Conservation (phyloP, 495 filamentous ascomycete species). For the Daldinia vernicosa region DNA sequence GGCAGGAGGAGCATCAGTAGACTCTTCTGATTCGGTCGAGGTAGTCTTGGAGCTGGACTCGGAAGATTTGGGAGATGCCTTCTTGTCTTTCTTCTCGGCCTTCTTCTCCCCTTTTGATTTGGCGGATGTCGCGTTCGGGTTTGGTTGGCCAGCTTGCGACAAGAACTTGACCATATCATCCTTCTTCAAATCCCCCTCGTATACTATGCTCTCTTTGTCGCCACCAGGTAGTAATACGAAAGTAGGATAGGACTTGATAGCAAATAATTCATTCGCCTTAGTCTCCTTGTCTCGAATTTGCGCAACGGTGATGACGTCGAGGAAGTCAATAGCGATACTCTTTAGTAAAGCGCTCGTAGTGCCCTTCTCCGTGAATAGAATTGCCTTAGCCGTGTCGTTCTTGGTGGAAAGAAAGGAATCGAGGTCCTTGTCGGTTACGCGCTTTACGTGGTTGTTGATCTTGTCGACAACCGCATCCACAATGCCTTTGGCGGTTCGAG, state of each 20-base stretch:
- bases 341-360: slow-evolving; percentile 82
- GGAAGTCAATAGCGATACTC: slow-evolving; percentile 88
- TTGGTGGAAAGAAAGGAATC: slow-evolving; percentile 77
- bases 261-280: slow-evolving; percentile 75
- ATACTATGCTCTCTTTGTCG: slow-evolving; percentile 72
- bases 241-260: slow-evolving; percentile 78
- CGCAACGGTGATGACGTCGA: slow-evolving; percentile 81
- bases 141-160: slow-evolving; percentile 75
- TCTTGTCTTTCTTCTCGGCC: slow-evolving; percentile 61
- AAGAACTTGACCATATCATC: slow-evolving; percentile 83
- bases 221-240: slow-evolving; percentile 83
- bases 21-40: slow-evolving; percentile 52
- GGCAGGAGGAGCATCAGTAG: slow-evolving; percentile 53
- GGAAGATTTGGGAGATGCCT: slow-evolving; percentile 55
- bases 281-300: slow-evolving; percentile 88
- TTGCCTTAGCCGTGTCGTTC: slow-evolving; percentile 81
- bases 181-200: slow-evolving; percentile 89
- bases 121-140: slow-evolving; percentile 72
- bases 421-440: slow-evolving; percentile 79
- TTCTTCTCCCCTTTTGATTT: slow-evolving; percentile 62
- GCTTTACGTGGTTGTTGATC: slow-evolving; percentile 92
- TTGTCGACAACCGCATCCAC: slow-evolving; percentile 83
- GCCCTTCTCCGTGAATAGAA: slow-evolving; percentile 95
- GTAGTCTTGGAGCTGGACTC: slow-evolving; percentile 53
- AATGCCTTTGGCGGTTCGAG: slow-evolving; percentile 82